Evolutionary conservation across 495 filamentous ascomycete genomes (phyloP).

Genomic region (Darksidea phi): DNA sequence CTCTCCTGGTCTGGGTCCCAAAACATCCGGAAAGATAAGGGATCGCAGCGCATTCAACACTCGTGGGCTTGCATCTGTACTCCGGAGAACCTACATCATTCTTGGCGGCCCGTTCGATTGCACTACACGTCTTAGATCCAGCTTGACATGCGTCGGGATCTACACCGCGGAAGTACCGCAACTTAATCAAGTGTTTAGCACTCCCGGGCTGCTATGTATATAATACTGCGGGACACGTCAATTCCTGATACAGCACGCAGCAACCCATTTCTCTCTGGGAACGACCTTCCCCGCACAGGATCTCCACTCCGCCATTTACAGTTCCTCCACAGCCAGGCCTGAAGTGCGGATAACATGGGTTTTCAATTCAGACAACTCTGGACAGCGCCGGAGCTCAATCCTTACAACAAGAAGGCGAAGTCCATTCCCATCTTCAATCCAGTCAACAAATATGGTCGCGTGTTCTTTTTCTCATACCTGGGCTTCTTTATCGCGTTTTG

Average conservation of each 20-base stretch:
- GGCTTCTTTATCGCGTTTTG: constrained; percentile 83
- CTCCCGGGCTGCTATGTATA: constrained; percentile 1
- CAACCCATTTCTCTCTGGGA: not conserved
- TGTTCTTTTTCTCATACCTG: constrained; percentile 36
- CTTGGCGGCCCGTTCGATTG: constrained; percentile 23
- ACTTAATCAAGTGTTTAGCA: not conserved
- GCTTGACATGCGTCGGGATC: constrained; percentile 2
- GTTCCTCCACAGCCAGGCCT: not conserved
- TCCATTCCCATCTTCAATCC: constrained; percentile 37
- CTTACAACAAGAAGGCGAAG: constrained; percentile 44
- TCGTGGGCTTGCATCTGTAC: not conserved
- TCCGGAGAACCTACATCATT: constrained; percentile 22
- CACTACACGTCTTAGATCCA: not conserved
- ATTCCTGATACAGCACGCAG: constrained; percentile 9
- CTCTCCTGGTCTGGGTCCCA: constrained; percentile 2
- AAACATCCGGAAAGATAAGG: constrained; percentile 16
- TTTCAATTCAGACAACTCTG: constrained; percentile 35
- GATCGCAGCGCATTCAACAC: not conserved
- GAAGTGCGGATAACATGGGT: constrained; percentile 15
- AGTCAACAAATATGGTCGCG: constrained; percentile 36
- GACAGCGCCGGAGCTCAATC: constrained; percentile 44
- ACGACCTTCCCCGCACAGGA: not conserved
- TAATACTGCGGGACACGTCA: constrained; percentile 2
- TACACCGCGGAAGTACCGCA: constrained; percentile 26
- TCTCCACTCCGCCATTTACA: not conserved